Percentiles rank a stretch among this genome's conserved stretches.
phyloP scores from a whole-genome alignment of 164 flowering plant species.

The Umbilicus rupestris region DNA sequence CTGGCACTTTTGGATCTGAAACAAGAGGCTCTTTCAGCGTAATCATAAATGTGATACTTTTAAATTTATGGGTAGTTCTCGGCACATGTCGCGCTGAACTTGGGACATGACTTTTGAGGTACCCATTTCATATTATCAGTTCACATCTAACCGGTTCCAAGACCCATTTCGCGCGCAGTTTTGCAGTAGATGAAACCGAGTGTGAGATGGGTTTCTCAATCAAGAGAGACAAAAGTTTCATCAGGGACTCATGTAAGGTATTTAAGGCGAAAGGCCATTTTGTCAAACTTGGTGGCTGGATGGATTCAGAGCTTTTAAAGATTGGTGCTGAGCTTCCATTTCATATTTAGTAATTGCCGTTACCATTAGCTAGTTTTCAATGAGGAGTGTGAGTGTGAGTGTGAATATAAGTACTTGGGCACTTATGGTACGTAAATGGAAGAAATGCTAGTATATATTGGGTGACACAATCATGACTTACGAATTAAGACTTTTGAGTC shows the following conservation, averaged over 20 bases:
- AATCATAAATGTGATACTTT: not conserved
- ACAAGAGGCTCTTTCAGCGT: not conserved
- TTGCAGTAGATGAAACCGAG: not conserved
- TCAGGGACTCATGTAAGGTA: not conserved
- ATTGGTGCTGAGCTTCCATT: not conserved
- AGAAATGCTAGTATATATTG: no score
- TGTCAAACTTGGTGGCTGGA: slow-evolving; percentile 3
- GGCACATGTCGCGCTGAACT: not conserved
- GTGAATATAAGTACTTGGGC: not conserved
- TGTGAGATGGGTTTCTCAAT: not conserved
- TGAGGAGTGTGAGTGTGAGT: no score
- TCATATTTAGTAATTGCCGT: no score
- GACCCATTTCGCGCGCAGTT: not conserved
- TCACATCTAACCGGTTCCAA: not conserved
- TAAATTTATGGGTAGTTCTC: not conserved
- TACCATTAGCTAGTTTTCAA: no score
- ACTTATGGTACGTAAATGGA: not conserved
- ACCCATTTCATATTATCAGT: slow-evolving; percentile 1
- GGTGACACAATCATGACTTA: no score
- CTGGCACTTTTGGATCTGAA: slow-evolving; percentile 1
- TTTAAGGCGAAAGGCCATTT: not conserved
- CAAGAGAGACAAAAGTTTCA: not conserved
- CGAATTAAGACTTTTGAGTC: no score
- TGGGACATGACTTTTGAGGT: not conserved
- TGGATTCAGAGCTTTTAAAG: not conserved